Evolutionary conservation across 1,284 basidiomycete genomes (phyloP).

Genomic region (Austroboletus novae-zelandiae): DNA sequence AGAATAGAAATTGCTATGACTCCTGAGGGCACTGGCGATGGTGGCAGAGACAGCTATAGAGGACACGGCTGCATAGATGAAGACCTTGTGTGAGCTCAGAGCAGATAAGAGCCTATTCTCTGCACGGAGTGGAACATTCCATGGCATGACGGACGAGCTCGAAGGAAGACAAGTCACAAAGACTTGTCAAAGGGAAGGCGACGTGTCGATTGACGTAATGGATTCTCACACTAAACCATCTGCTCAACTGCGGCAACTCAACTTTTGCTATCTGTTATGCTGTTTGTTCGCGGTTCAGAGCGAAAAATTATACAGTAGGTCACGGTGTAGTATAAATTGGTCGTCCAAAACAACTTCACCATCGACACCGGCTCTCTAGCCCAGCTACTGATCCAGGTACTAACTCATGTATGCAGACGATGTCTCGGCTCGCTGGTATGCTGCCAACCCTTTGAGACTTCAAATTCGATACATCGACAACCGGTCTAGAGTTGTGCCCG

Average conservation of each 20-base stretch:
- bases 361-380: conserved; percentile 46
- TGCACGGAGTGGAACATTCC: conserved; percentile 37
- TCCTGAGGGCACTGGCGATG: conserved; percentile 76
- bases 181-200: neutral
- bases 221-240: neutral
- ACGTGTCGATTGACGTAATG: conserved; percentile 14
- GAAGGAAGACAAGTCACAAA: neutral
- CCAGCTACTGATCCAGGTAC: neutral
- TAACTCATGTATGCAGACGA: conserved; percentile 36
- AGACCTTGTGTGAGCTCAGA: conserved; percentile 59
- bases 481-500: conserved; percentile 62
- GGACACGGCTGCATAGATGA: conserved; percentile 71
- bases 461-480: conserved; percentile 49
- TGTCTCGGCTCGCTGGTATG: conserved; percentile 42
- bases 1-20: conserved; percentile 92
- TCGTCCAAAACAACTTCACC: conserved; percentile 50
- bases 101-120: conserved; percentile 44
- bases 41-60: conserved; percentile 69
- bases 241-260: neutral
- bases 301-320: conserved; percentile 63
- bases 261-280: conserved; percentile 42
- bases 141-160: conserved; percentile 24
- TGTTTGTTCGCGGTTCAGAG: conserved; percentile 52
- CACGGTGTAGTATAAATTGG: conserved; percentile 57
- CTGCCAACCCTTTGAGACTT: conserved; percentile 22